Conservation (phyloP, 139 green algal genomes). For the Tetradesmus lagerheimii region DNA sequence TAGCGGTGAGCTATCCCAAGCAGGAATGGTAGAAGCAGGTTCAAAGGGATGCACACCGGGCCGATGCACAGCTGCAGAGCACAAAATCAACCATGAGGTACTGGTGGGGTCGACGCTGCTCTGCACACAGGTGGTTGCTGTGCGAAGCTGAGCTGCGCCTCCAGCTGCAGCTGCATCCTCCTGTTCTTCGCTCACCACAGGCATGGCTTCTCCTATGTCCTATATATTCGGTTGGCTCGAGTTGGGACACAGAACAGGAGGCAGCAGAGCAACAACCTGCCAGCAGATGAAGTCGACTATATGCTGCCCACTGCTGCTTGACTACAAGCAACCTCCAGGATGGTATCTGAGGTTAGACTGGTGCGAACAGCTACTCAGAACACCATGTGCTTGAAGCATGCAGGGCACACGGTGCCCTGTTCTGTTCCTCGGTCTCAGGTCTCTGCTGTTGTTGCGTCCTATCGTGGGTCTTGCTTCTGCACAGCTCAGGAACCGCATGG, state of each 20-base stretch:
- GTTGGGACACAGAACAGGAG: too few species aligned
- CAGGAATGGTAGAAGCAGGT: slow-evolving; percentile 33
- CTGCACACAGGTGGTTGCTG: neutral
- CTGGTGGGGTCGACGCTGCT: too few species aligned
- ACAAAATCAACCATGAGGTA: too few species aligned
- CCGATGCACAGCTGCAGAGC: slow-evolving; percentile 36
- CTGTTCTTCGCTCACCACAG: neutral
- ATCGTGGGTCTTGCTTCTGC: neutral
- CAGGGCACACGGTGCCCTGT: neutral
- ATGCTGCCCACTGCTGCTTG: neutral
- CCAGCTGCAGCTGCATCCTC: neutral
- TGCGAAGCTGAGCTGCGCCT: neutral
- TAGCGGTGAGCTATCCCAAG: neutral
- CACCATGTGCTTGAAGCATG: neutral
- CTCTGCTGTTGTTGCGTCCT: neutral
- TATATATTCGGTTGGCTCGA: too few species aligned
- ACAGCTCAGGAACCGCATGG: neutral
- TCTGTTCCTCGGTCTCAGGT: neutral
- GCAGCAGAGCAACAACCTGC: neutral
- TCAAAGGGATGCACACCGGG: slow-evolving; percentile 38
- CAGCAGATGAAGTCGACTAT: too few species aligned
- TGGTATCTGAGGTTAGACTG: neutral
- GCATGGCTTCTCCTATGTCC: too few species aligned
- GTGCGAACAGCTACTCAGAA: neutral
- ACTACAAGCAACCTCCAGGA: neutral